Base-by-base conservation (phyloP, 2,329 filamentous ascomycete genomes). In the Pyrenochaeta sp. region DNA sequence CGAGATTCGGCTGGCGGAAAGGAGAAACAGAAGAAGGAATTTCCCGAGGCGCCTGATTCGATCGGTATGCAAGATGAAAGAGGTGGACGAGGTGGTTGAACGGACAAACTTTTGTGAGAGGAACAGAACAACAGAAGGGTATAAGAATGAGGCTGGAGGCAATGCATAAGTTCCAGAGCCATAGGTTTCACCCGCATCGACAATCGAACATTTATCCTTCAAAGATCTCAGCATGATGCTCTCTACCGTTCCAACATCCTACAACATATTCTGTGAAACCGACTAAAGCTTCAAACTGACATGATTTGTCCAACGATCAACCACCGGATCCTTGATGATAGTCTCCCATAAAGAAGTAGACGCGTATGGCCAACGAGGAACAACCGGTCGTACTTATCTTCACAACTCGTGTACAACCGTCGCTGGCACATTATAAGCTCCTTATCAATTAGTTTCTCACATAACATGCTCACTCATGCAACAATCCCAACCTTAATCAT, bases 11-110 rank as follows among this genome's bases (percentile, higher is more conserved):
- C 71, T 25, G 73, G 75, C 25, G 76, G 72, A 30, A 74, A 67
- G 46, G 62, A 68, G 27, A 78, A 78, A 69, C 78, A 80, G 27
- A 83, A 83, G 75, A 69, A 80, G 52, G 80, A 82, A 52, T 75
- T 79, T 53, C 82, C 82, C 2, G 82, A 82, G 67, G 77, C 80
- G 13, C 81, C 82, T 0, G 80, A 79, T 48, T 70, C 72, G 5
- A 82, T 84, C 64, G 82, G 82, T 0, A 82, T 84, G 78, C 80
- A 83, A 68, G 81, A 83, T 67, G 81, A 84, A 76, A 73, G 81
- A 53, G 82, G 81, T 54, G 78, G 77, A 40, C 79, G 81, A 53
- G 80, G 80, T 40, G 71, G 60, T 66, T 79, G 42, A 44, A 13
- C 36, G 36, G 15, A 44, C 10, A 3, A 5, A 5, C 4, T 15